Percentiles rank a stretch among this genome's conserved stretches.
Evolutionary conservation across 345 rosid species (phyloP).

Genomic region (Theobroma cacao): DNA sequence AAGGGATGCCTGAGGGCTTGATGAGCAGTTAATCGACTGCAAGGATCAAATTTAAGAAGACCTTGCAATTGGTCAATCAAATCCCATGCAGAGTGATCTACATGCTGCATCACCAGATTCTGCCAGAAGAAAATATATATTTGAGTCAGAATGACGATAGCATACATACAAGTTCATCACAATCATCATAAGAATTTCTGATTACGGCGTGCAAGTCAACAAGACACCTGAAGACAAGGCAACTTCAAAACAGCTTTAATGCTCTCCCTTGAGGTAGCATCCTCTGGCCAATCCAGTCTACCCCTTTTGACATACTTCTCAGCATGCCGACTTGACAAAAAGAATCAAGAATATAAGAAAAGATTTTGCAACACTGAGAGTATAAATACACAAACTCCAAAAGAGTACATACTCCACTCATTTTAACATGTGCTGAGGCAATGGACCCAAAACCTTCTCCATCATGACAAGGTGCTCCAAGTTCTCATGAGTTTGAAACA

Average conservation of each 20-base stretch:
- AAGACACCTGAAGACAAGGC: constrained; percentile 58
- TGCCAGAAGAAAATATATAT: constrained; percentile 17
- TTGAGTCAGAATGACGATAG: background rate
- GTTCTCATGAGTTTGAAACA: constrained; percentile 76
- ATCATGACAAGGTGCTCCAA: constrained; percentile 77
- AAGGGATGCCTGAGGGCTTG: constrained; percentile 68
- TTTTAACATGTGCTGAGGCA: constrained; percentile 60
- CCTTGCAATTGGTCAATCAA: constrained; percentile 64
- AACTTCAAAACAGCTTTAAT: constrained; percentile 57
- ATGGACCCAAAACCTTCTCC: constrained; percentile 66
- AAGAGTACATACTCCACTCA: constrained; percentile 49
- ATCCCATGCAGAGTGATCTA: constrained; percentile 69
- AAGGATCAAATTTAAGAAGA: constrained; percentile 56
- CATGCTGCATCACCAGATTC: constrained; percentile 71
- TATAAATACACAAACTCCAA: background rate
- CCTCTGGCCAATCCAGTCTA: constrained; percentile 66
- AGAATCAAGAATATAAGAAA: constrained; percentile 1
- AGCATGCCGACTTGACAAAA: constrained; percentile 50
- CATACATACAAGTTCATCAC: background rate
- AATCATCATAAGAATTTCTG: background rate
- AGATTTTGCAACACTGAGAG: background rate
- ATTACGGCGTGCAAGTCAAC: background rate
- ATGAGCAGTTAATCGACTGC: constrained; percentile 45
- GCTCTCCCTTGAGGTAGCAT: constrained; percentile 66
- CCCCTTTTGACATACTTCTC: constrained; percentile 61